Evolutionary conservation across 371 early-diverging fungal species (phyloP).

Genomic region (Fennellomyces sp.): DNA sequence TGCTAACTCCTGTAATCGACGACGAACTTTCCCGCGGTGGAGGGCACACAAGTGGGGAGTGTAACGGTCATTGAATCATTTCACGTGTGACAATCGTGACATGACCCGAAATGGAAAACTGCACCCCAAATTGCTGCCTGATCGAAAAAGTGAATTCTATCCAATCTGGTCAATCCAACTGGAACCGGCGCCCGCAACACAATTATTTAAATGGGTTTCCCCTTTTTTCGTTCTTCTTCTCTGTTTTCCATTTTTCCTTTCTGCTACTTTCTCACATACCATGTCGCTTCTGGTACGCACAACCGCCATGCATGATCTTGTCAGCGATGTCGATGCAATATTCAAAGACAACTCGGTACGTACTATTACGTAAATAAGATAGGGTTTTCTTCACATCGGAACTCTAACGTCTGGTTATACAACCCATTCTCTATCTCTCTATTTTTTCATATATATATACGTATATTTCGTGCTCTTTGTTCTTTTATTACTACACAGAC

Average conservation of each 20-base stretch:
- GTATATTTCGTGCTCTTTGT: background rate
- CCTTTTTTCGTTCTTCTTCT: background rate
- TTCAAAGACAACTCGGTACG: background rate
- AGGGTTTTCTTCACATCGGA: background rate
- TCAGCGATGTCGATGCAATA: background rate
- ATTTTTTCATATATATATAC: background rate
- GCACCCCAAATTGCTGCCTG: background rate
- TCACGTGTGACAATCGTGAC: background rate
- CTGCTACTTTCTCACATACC: background rate
- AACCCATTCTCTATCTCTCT: no score
- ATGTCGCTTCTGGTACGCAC: slow-evolving; percentile 3
- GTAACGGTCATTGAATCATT: no score
- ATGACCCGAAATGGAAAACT: background rate
- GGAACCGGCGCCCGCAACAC: background rate
- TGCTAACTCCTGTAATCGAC: no score
- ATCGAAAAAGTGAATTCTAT: background rate
- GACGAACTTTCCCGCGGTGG: no score
- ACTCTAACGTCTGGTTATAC: no score
- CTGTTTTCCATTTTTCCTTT: background rate
- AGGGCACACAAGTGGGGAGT: no score
- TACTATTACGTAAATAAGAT: background rate
- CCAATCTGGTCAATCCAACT: background rate
- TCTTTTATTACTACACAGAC: background rate
- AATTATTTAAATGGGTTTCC: background rate
- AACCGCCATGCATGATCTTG: background rate